A percentile compares a stretch with the other conserved stretches of the same genome.
Conservation (phyloP, 441 rosid species). For the Corymbia calophylla region DNA sequence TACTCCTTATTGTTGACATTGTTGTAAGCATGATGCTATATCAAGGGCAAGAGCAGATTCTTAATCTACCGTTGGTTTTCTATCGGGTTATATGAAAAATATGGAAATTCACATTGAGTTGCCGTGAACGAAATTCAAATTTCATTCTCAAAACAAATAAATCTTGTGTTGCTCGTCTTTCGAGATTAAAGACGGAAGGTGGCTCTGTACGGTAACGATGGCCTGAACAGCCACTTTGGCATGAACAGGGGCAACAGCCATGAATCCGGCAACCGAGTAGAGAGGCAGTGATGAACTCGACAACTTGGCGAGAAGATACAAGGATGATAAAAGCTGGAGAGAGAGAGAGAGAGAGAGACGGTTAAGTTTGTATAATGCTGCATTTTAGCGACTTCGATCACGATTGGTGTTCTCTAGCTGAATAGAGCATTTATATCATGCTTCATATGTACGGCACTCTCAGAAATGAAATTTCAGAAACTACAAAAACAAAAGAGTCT, state of each 20-base stretch:
- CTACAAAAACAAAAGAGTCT: not conserved
- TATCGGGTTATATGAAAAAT: not conserved
- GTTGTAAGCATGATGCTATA: not conserved
- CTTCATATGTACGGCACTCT: not conserved
- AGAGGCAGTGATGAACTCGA: not conserved
- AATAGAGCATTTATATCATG: not conserved
- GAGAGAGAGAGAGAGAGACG: not conserved
- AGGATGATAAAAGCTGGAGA: not conserved
- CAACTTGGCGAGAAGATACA: not conserved
- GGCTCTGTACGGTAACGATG: not conserved
- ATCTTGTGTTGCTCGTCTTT: not conserved
- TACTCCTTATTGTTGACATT: not conserved
- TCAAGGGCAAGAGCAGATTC: not conserved
- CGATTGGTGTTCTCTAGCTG: not conserved
- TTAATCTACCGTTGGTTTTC: not conserved
- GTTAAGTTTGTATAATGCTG: not conserved
- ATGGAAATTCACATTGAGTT: not conserved
- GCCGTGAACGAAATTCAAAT: not conserved
- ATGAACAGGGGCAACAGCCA: not conserved
- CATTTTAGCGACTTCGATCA: not conserved
- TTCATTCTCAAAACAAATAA: not conserved
- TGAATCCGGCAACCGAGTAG: not conserved
- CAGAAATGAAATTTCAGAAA: not conserved
- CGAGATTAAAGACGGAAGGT: not conserved
- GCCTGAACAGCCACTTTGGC: not conserved